phyloP scores from a whole-genome alignment of 768 basidiomycete genomes.

The Mrakia gelida region DNA sequence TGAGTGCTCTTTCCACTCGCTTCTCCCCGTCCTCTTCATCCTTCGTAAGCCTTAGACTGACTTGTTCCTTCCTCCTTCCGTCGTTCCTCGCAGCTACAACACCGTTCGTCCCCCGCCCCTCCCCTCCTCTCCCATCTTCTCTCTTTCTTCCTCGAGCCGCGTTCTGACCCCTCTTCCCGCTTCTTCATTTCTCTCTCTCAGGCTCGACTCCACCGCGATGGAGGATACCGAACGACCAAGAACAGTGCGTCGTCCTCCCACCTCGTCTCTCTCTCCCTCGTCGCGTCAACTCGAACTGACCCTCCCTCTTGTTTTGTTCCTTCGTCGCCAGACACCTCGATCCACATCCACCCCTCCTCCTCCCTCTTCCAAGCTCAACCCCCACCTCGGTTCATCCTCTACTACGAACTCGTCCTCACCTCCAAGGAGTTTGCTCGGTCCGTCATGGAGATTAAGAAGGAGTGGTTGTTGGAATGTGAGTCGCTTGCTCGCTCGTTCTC shows the following conservation, averaged over 20 bases:
- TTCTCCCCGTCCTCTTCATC: too few relatives aligned
- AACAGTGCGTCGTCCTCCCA: constrained; percentile 47
- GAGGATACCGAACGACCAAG: constrained; percentile 94
- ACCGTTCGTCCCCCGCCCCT: constrained; percentile 31
- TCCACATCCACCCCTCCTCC: constrained; percentile 94
- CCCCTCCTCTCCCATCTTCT: neutral
- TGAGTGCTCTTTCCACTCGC: constrained; percentile 44
- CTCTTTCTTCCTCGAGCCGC: neutral
- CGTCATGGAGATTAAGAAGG: constrained; percentile 96
- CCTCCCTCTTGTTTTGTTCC: neutral
- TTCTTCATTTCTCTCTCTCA: constrained; percentile 39
- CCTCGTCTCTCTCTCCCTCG: neutral
- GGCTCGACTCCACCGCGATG: constrained; percentile 90
- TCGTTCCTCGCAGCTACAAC: neutral
- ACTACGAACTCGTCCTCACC: constrained; percentile 97
- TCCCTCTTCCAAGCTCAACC: constrained; percentile 93
- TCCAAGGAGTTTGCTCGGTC: constrained; percentile 96
- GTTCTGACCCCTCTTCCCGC: constrained; percentile 1
- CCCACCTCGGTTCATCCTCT: constrained; percentile 80
- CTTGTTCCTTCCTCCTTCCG: neutral
- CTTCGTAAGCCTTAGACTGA: constrained; percentile 2
- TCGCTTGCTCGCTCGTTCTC: constrained; percentile 20
- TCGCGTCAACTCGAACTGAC: neutral
- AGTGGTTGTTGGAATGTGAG: constrained; percentile 86
- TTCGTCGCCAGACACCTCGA: constrained; percentile 70